Evolutionary conservation across 2,329 filamentous ascomycete species (phyloP).

Genomic region (Fusarium nanum): DNA sequence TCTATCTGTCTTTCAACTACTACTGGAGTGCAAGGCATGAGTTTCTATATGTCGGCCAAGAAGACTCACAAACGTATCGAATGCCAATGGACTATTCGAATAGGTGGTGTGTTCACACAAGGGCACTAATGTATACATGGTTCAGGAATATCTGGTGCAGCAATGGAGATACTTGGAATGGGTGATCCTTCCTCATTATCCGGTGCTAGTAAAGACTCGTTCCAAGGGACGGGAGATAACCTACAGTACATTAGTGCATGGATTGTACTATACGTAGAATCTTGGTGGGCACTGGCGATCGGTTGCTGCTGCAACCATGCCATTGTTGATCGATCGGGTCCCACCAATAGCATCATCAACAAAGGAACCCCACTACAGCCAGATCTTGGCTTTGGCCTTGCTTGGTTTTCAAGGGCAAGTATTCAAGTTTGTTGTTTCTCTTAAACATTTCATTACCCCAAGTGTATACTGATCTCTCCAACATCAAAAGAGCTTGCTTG

Average conservation of each 20-base stretch:
- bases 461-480: neutral
- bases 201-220: neutral
- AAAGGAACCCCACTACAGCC: slow-evolving; percentile 8
- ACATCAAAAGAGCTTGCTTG: slow-evolving; percentile 3
- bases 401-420: neutral
- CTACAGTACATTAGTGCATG: neutral
- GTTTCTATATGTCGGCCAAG: neutral
- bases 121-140: neutral
- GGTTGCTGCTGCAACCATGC: slow-evolving; percentile 24
- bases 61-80: neutral
- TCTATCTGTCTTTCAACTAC: neutral
- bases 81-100: neutral
- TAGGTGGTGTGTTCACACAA: neutral
- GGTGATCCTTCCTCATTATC: neutral
- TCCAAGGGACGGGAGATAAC: neutral
- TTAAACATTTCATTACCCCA: neutral
- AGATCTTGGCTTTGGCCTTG: slow-evolving; percentile 3
- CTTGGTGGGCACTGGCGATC: neutral
- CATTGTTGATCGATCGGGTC: slow-evolving; percentile 3
- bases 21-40: neutral
- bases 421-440: neutral
- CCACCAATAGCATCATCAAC: slow-evolving; percentile 18
- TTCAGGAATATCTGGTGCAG: neutral
- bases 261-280: neutral
- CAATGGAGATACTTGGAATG: neutral